These are phyloP conservation scores for Phialophora macrospora DNA, from an alignment of 2,329 filamentous ascomycete species.

Conservation along the genomic window DNA sequence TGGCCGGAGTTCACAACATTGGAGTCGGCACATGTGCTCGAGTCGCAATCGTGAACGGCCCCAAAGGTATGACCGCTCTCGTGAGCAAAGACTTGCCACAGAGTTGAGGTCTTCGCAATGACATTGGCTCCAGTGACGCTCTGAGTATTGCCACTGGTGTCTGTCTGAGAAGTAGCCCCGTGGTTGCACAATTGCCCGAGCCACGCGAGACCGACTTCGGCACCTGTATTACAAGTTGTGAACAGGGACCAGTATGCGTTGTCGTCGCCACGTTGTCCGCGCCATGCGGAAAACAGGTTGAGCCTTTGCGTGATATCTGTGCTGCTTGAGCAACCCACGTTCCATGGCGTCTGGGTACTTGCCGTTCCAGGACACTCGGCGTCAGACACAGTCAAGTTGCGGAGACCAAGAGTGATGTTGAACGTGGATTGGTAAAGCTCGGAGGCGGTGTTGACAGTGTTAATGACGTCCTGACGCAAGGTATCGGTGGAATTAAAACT, in stretches of 20 bases:
- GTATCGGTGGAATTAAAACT: conserved; percentile 69
- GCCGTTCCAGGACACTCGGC: conserved; percentile 73
- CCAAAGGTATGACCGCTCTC: conserved; percentile 95
- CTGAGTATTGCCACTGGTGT: conserved; percentile 59
- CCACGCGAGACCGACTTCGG: conserved; percentile 91
- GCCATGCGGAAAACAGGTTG: conserved; percentile 87
- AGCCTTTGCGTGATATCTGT: conserved; percentile 75
- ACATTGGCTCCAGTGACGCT: conserved; percentile 87
- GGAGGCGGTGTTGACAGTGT: conserved; percentile 83
- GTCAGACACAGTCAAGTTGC: conserved; percentile 80
- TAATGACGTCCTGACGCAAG: conserved; percentile 77
- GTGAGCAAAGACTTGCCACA: conserved; percentile 96
- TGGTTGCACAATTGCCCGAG: conserved; percentile 79
- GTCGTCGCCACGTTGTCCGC: conserved; percentile 73
- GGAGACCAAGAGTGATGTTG: conserved; percentile 90
- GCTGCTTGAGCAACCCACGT: conserved; percentile 69
- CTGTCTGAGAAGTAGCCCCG: conserved; percentile 61
- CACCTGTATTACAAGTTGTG: conserved; percentile 77
- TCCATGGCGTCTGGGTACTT: conserved; percentile 76
- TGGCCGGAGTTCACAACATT: conserved; percentile 64
- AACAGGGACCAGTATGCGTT: conserved; percentile 95
- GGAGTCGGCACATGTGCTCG: conserved; percentile 67
- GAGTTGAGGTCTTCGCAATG: conserved; percentile 77
- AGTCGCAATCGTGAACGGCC: conserved; percentile 89
- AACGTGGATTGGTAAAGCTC: conserved; percentile 87